Percentiles rank a stretch among this genome's conserved stretches.
phyloP scores from a whole-genome alignment of 73 alveolate species.

The Uronychia binucleata region DNA sequence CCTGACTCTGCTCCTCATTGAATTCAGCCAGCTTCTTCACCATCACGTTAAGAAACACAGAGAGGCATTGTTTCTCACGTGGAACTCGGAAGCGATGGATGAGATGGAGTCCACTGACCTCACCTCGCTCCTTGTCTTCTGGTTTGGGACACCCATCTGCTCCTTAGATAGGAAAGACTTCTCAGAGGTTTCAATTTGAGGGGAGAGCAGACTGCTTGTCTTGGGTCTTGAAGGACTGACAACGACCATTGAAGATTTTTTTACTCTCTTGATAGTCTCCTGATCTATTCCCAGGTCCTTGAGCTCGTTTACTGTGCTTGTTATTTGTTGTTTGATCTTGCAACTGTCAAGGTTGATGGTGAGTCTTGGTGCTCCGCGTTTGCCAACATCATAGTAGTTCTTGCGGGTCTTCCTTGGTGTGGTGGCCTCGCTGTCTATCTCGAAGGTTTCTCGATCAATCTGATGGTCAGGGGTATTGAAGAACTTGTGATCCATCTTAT shows the following conservation, averaged over 20 bases:
- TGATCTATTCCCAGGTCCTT: neutral
- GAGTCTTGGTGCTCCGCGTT: neutral
- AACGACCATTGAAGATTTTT: neutral
- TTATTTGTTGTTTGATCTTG: too few species aligned
- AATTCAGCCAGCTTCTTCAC: neutral
- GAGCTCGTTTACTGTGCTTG: neutral
- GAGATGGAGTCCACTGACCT: neutral
- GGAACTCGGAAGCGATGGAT: neutral
- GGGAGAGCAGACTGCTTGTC: neutral
- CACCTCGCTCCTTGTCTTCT: neutral
- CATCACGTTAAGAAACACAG: neutral
- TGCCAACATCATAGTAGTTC: neutral
- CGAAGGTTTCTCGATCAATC: too few species aligned
- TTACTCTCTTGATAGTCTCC: neutral
- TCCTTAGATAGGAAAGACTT: neutral
- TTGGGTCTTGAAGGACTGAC: neutral
- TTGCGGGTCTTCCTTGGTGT: neutral
- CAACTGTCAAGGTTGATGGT: neutral
- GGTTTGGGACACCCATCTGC: neutral
- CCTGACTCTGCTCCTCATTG: neutral
- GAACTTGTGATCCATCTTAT: too few species aligned
- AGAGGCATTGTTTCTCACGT: neutral
- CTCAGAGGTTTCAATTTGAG: neutral
- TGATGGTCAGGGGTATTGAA: too few species aligned
- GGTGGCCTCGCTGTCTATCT: neutral